Conservation (phyloP, 2,329 filamentous ascomycete genomes). For the Stromatinia cepivora region DNA sequence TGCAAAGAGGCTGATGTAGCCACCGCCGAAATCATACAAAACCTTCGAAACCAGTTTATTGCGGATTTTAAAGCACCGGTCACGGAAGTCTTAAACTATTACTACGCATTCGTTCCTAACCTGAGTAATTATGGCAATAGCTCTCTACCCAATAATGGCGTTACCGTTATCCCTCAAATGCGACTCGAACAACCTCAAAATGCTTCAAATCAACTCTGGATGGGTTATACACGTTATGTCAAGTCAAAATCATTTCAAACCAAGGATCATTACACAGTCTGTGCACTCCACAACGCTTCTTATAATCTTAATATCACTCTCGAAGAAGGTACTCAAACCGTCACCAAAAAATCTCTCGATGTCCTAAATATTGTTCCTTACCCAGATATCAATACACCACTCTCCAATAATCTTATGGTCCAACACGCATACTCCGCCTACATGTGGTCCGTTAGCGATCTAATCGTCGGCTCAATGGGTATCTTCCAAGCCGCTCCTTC, state of each 20-base stretch:
- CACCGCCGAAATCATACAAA: slow-evolving; percentile 22
- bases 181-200: slow-evolving; percentile 26
- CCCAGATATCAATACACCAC: slow-evolving; percentile 7
- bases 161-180: neutral
- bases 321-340: slow-evolving; percentile 24
- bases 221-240: slow-evolving; percentile 22
- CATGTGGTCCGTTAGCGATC: slow-evolving; percentile 27
- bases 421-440: slow-evolving; percentile 30
- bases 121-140: slow-evolving; percentile 17
- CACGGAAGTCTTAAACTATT: slow-evolving; percentile 24
- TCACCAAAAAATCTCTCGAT: slow-evolving; percentile 13
- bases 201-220: slow-evolving; percentile 29
- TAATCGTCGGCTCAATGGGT: slow-evolving; percentile 29
- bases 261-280: slow-evolving; percentile 23
- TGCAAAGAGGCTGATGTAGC: slow-evolving; percentile 26
- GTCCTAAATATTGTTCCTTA: slow-evolving; percentile 22
- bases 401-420: slow-evolving; percentile 13
- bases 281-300: slow-evolving; percentile 27
- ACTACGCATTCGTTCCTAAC: slow-evolving; percentile 29
- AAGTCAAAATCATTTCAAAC: slow-evolving; percentile 3
- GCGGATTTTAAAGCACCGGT: slow-evolving; percentile 4
- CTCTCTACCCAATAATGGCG: neutral
- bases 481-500: slow-evolving; percentile 14
- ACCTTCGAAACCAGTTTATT: slow-evolving; percentile 1
- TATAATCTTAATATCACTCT: slow-evolving; percentile 27